Percentiles rank a stretch among this genome's conserved stretches.
phyloP scores from a whole-genome alignment of 208 protist species.

The Blechomonas ayalai region DNA sequence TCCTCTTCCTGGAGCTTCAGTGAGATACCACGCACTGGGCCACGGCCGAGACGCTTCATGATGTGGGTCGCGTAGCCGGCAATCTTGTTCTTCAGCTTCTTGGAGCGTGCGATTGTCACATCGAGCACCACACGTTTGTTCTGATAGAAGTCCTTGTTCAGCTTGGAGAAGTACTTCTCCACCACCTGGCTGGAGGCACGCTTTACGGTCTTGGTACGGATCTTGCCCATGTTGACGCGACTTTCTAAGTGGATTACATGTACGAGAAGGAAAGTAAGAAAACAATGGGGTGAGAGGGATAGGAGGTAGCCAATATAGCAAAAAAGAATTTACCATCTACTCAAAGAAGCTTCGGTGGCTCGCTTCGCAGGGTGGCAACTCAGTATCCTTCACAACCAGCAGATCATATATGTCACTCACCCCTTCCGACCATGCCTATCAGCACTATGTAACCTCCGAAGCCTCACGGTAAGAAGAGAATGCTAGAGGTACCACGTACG shows the following conservation, averaged over 20 bases:
- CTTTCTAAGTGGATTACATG: conserved; percentile 4
- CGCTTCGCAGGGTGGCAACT: too few relatives aligned
- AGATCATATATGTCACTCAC: too few relatives aligned
- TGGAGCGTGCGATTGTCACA: conserved; percentile 98
- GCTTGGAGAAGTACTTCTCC: conserved; percentile 99
- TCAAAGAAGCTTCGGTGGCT: too few relatives aligned
- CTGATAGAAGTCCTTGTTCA: conserved; percentile 99
- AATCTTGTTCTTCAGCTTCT: conserved; percentile 99
- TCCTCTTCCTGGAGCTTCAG: conserved; percentile 99
- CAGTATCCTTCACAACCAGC: too few relatives aligned
- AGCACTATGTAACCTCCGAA: not conserved
- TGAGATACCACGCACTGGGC: conserved; percentile 99
- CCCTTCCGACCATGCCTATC: too few relatives aligned
- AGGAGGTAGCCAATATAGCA: conserved; percentile 3
- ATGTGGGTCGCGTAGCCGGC: conserved; percentile 98
- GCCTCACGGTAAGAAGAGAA: too few relatives aligned
- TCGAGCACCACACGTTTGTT: conserved; percentile 98
- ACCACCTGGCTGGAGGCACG: conserved; percentile 98
- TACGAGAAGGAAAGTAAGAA: conserved; percentile 7
- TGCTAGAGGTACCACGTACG: conserved; percentile 28
- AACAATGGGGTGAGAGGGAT: not conserved
- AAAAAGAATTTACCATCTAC: too few relatives aligned
- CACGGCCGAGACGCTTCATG: conserved; percentile 97
- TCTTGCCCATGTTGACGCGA: conserved; percentile 96
- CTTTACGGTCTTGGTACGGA: conserved; percentile 99